A percentile compares a stretch with the other conserved stretches of the same genome.
Evolutionary conservation across 306 rosid genomes (phyloP).

Genomic region (Inga leiocalycina): DNA sequence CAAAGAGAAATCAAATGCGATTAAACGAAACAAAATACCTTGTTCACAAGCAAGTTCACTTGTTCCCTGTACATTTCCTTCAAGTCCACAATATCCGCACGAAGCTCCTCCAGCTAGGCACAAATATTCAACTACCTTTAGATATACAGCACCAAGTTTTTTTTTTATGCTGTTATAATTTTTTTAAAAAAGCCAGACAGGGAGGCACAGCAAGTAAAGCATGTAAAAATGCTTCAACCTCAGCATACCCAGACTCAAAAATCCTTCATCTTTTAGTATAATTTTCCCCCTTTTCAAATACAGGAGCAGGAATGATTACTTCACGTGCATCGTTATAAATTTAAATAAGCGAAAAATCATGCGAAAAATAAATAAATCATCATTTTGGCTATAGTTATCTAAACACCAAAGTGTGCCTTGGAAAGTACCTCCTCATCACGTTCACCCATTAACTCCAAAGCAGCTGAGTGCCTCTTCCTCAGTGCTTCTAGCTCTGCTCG

Average conservation of each 20-base stretch:
- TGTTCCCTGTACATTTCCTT: constrained; percentile 87
- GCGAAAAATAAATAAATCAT: neutral
- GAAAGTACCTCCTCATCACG: constrained; percentile 57
- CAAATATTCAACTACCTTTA: constrained; percentile 33
- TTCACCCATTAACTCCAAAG: constrained; percentile 90
- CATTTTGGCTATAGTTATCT: neutral
- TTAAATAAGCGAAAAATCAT: neutral
- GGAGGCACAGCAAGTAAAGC: neutral
- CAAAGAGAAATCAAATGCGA: neutral
- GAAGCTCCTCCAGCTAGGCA: constrained; percentile 77
- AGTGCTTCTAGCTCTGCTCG: constrained; percentile 77
- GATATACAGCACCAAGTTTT: constrained; percentile 4
- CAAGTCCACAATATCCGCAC: constrained; percentile 74
- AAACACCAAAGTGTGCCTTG: neutral
- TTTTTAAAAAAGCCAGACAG: neutral
- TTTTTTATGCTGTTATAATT: neutral
- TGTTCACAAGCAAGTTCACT: constrained; percentile 73
- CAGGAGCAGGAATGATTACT: neutral
- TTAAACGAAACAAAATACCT: constrained; percentile 42
- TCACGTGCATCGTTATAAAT: neutral
- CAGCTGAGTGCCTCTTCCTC: constrained; percentile 82
- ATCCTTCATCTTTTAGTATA: neutral
- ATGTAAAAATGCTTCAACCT: neutral
- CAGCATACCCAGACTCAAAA: neutral
- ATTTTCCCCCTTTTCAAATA: neutral